These are phyloP conservation scores for Alternaria rosae DNA, from an alignment of 2,329 filamentous ascomycete genomes.

Conservation along the genomic window DNA sequence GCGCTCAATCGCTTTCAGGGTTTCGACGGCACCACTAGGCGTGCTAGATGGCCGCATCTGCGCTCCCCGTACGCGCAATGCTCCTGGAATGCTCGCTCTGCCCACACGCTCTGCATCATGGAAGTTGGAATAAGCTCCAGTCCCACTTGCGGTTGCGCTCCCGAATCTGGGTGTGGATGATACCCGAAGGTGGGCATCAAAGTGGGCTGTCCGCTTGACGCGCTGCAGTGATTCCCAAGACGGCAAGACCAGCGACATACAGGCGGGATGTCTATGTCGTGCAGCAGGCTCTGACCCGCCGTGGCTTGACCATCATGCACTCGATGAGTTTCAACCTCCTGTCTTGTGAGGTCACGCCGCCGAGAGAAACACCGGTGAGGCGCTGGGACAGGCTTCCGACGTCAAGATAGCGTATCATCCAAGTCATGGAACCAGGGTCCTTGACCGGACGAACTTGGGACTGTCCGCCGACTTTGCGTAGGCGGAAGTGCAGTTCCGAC, in stretches of 20 bases:
- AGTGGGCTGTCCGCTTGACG: constrained; percentile 32
- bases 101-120: constrained; percentile 1
- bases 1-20: constrained; percentile 3
- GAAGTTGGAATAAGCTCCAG: constrained; percentile 45
- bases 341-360: constrained; percentile 15
- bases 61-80: neutral
- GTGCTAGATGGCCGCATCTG: neutral
- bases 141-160: constrained; percentile 40
- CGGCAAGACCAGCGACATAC: constrained; percentile 35
- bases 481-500: constrained; percentile 12
- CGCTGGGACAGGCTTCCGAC: constrained; percentile 14
- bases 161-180: constrained; percentile 32
- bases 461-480: constrained; percentile 4
- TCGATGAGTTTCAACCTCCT: constrained; percentile 22
- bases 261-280: constrained; percentile 31
- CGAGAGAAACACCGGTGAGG: constrained; percentile 9
- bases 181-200: constrained; percentile 30
- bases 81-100: neutral
- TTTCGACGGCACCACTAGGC: constrained; percentile 8
- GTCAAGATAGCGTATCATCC: constrained; percentile 4
- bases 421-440: neutral
- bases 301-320: constrained; percentile 21
- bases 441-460: constrained; percentile 8
- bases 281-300: constrained; percentile 26
- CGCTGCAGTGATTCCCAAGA: constrained; percentile 24